Conservation (phyloP, 805 yeast species). For the Yamadazyma paraphyllophila region DNA sequence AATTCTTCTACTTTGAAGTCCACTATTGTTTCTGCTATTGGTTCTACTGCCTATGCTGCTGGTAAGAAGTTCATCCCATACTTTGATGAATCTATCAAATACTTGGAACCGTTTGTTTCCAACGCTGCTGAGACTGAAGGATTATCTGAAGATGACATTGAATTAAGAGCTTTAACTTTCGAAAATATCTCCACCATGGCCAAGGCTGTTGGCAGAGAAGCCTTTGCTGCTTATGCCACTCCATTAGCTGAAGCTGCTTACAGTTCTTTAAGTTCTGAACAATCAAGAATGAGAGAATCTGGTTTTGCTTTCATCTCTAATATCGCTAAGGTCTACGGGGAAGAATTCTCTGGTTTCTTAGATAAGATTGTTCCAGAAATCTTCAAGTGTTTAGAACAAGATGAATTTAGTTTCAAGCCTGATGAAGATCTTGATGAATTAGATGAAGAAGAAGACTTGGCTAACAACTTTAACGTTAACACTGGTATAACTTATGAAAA, state of each 20-base stretch:
- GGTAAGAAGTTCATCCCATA: slow-evolving; percentile 86
- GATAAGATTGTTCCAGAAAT: slow-evolving; percentile 81
- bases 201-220: slow-evolving; percentile 90
- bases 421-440: slow-evolving; percentile 50
- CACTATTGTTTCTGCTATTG: slow-evolving; percentile 90
- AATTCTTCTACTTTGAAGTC: slow-evolving; percentile 71
- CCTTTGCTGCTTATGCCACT: slow-evolving; percentile 81
- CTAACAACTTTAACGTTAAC: slow-evolving; percentile 78
- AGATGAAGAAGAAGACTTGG: slow-evolving; percentile 60
- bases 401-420: slow-evolving; percentile 70
- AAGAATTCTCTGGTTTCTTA: slow-evolving; percentile 83
- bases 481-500: slow-evolving; percentile 95
- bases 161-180: slow-evolving; percentile 85
- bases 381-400: slow-evolving; percentile 78
- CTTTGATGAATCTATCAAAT: slow-evolving; percentile 76
- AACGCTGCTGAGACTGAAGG: slow-evolving; percentile 69
- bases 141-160: slow-evolving; percentile 83
- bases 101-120: slow-evolving; percentile 77
- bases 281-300: slow-evolving; percentile 87
- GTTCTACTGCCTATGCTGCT: slow-evolving; percentile 94
- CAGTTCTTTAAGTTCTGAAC: slow-evolving; percentile 69
- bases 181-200: slow-evolving; percentile 95
- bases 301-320: slow-evolving; percentile 91
- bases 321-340: slow-evolving; percentile 92
- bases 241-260: slow-evolving; percentile 89